Conservation (phyloP, 345 rosid genomes). For the Citrus hindsii region DNA sequence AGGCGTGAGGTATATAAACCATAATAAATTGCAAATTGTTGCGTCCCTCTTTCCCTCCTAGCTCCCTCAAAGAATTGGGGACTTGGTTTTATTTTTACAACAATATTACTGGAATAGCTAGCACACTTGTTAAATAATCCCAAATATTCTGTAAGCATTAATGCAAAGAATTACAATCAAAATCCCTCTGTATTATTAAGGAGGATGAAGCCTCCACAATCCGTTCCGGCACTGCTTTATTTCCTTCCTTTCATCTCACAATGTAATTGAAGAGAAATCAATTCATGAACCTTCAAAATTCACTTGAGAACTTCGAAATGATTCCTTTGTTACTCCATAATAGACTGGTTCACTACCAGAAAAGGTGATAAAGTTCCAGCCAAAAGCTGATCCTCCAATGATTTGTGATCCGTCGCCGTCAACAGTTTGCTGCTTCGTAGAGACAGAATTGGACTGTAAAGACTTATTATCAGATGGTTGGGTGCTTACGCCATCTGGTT, state of each 20-base stretch:
- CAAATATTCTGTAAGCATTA: neutral
- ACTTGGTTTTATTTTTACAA: neutral
- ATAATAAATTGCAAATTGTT: neutral
- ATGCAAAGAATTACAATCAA: neutral
- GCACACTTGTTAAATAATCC: neutral
- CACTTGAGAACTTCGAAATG: constrained; percentile 51
- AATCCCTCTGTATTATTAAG: neutral
- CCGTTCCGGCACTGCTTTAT: neutral
- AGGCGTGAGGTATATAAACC: no score
- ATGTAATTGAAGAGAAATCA: neutral
- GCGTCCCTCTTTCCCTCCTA: neutral
- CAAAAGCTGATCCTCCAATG: constrained; percentile 86
- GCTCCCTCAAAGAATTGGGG: neutral
- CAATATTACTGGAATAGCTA: neutral
- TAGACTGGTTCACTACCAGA: constrained; percentile 45
- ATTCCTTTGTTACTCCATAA: constrained; percentile 68
- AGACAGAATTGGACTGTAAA: constrained; percentile 10
- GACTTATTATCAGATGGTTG: constrained; percentile 29
- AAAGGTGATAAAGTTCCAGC: constrained; percentile 83
- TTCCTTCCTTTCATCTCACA: neutral
- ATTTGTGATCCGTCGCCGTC: constrained; percentile 27
- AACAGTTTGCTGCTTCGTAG: constrained; percentile 31
- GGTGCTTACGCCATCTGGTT: constrained; percentile 7
- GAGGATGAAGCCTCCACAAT: neutral
- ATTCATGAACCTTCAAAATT: constrained; percentile 14